Evolutionary conservation across 1,284 basidiomycete genomes (phyloP), one percentile per base, ranked within the genome.

Genomic region (Ustilago shanxiensis): DNA sequence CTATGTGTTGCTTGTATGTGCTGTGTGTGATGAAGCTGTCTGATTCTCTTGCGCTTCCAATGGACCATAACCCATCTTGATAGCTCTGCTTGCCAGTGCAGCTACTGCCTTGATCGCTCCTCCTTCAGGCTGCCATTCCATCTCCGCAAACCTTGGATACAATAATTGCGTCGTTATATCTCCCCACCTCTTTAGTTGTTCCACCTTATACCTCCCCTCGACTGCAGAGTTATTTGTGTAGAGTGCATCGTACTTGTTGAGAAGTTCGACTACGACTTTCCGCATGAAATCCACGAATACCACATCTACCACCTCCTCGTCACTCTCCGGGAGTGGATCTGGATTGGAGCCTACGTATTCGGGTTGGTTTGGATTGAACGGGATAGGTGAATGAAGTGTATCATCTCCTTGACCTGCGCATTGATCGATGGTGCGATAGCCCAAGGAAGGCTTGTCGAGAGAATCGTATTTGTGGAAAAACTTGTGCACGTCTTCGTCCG

Each of bases 391-490:
- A 62, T 72, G 84, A 35, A 69, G 57, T 7, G 82, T 85, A 20
- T 85, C 83, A 63, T 85, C 83, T n/a, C 83, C 83, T 8, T 41
- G 16, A 3, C 79, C 81, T 0, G 65, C 56, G 52, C 76, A 82
- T 20, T 60, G 66, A 62, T 85, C 84, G 5, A 78, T 75, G n/a
- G 84, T 85, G n/a, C 83, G 79, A 45, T 85, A 85, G n/a, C 84
- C 84, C 0, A 85, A 58, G 20, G 82, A 81, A 8, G 79, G 66
- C 29, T 62, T 61, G 22, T 68, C 72, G 26, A 68, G 60, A 53
- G 70, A 70, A 26, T 77, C 75, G 66, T 77, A 69, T 52, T 69
- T 66, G 63, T 63, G 20, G 50, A 69, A 67, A 44, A 72, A 72
- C 28, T 61, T 71, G 45, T 65, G 60, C 55, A 71, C 64, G 45